phyloP scores from a whole-genome alignment of 257 asterid species.

The Haberlea rhodopensis region DNA sequence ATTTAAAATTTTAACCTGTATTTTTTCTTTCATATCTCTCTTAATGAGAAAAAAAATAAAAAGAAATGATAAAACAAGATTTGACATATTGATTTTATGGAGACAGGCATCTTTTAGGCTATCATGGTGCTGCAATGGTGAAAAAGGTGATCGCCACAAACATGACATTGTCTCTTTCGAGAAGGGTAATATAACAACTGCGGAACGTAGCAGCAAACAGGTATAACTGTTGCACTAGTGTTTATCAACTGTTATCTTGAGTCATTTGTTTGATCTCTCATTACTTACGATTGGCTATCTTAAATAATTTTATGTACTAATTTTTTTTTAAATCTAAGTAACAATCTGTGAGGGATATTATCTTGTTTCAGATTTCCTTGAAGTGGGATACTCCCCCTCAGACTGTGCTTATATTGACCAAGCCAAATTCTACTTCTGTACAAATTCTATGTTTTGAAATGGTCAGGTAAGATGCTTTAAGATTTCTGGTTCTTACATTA shows the following conservation, averaged over 20 bases:
- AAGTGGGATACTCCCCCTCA: slow-evolving; percentile 91
- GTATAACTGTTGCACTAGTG: slow-evolving; percentile 32
- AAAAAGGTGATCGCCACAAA: slow-evolving; percentile 80
- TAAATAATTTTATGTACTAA: no score
- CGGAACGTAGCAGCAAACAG: slow-evolving; percentile 96
- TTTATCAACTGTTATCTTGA: slow-evolving; percentile 3
- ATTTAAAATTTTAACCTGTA: background rate
- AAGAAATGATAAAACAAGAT: background rate
- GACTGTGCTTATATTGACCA: slow-evolving; percentile 78
- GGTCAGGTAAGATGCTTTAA: slow-evolving; percentile 63
- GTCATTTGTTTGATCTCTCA: slow-evolving; percentile 21
- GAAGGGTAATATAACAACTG: slow-evolving; percentile 88
- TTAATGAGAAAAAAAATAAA: background rate
- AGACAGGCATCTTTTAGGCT: slow-evolving; percentile 85
- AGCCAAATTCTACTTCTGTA: slow-evolving; percentile 81
- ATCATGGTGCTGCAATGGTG: slow-evolving; percentile 95
- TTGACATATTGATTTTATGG: slow-evolving; percentile 24
- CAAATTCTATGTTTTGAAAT: slow-evolving; percentile 63
- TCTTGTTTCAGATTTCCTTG: slow-evolving; percentile 54
- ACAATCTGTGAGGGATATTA: slow-evolving; percentile 11
- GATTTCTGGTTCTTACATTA: slow-evolving; percentile 3
- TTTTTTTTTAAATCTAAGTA: background rate
- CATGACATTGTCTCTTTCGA: slow-evolving; percentile 95
- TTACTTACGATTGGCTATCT: background rate
- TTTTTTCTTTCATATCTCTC: background rate